Evolutionary conservation across 495 filamentous ascomycete genomes (phyloP).

Genomic region (Antarctomyces pellizariae): DNA sequence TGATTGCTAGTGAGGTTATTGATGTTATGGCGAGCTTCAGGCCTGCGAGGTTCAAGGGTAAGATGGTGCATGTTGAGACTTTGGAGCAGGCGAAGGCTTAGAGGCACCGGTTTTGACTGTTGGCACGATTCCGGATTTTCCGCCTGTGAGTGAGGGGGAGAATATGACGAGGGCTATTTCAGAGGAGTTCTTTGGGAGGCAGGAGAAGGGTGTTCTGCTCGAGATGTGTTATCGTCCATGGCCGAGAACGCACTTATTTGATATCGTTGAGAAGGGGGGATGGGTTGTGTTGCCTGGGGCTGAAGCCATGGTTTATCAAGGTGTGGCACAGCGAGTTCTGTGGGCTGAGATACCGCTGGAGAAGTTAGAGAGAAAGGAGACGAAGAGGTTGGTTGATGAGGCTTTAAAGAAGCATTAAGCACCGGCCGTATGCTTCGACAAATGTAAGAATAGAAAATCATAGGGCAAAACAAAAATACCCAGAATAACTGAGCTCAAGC

Average conservation of each 20-base stretch:
- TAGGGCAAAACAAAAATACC: too few species aligned
- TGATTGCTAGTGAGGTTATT: slow-evolving; percentile 35
- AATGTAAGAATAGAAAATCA: too few species aligned
- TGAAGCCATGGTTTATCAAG: slow-evolving; percentile 55
- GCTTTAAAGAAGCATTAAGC: too few species aligned
- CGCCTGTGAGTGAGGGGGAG: slow-evolving; percentile 35
- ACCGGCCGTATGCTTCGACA: too few species aligned
- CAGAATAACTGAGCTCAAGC: too few species aligned
- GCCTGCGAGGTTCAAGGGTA: slow-evolving; percentile 23
- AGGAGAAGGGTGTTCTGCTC: slow-evolving; percentile 36
- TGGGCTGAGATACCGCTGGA: slow-evolving; percentile 34
- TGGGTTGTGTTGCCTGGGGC: slow-evolving; percentile 50
- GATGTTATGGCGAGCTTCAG: slow-evolving; percentile 33
- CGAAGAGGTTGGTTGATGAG: too few species aligned
- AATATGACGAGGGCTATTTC: slow-evolving; percentile 26
- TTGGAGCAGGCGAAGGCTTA: slow-evolving; percentile 28
- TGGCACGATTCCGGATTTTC: slow-evolving; percentile 44
- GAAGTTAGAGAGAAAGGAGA: slow-evolving; percentile 27
- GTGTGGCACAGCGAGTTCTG: slow-evolving; percentile 41
- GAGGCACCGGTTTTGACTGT: slow-evolving; percentile 37
- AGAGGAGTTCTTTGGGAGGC: slow-evolving; percentile 26
- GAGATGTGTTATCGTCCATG: slow-evolving; percentile 65
- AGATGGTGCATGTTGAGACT: slow-evolving; percentile 29
- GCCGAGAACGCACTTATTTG: slow-evolving; percentile 38
- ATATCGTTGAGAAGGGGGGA: slow-evolving; percentile 27